A percentile compares a stretch with the other conserved stretches of the same genome.
Evolutionary conservation across 164 flowering plant species (phyloP).

Genomic region (Vitis cinerea): DNA sequence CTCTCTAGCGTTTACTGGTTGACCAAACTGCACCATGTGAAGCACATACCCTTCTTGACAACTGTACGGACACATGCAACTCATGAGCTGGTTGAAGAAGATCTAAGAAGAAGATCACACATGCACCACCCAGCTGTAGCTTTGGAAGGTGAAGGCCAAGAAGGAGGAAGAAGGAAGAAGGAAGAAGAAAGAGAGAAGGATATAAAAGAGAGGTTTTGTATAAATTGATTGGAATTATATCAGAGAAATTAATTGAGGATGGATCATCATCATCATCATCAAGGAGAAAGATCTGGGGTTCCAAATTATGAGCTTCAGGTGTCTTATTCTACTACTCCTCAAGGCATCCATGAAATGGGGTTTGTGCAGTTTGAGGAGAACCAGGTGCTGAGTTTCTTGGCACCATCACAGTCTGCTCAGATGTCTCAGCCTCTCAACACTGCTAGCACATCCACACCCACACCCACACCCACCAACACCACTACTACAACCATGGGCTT

Average conservation of each 20-base stretch:
- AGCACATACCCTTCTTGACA: neutral
- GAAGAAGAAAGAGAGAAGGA: too few species aligned
- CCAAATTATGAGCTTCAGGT: conserved; percentile 29
- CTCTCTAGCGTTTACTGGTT: conserved; percentile 28
- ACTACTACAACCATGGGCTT: conserved; percentile 26
- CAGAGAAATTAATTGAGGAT: neutral
- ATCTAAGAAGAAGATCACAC: neutral
- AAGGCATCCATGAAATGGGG: conserved; percentile 45
- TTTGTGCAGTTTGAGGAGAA: conserved; percentile 57
- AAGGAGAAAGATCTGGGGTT: conserved; percentile 28
- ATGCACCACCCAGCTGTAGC: too few species aligned
- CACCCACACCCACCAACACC: conserved; percentile 1
- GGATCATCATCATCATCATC: neutral
- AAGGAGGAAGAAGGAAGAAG: too few species aligned
- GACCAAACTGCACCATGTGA: conserved; percentile 13
- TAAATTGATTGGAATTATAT: too few species aligned
- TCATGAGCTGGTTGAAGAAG: conserved; percentile 1
- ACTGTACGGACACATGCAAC: conserved; percentile 14
- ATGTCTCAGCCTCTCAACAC: conserved; percentile 25
- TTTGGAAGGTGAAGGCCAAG: too few species aligned
- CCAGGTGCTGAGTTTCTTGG: conserved; percentile 48
- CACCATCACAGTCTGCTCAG: conserved; percentile 27
- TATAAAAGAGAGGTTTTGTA: too few species aligned
- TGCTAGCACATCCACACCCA: conserved; percentile 5
- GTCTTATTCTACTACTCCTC: conserved; percentile 27